Evolutionary conservation across 2,329 filamentous ascomycete genomes (phyloP).

Genomic region (Boeremia exigua): DNA sequence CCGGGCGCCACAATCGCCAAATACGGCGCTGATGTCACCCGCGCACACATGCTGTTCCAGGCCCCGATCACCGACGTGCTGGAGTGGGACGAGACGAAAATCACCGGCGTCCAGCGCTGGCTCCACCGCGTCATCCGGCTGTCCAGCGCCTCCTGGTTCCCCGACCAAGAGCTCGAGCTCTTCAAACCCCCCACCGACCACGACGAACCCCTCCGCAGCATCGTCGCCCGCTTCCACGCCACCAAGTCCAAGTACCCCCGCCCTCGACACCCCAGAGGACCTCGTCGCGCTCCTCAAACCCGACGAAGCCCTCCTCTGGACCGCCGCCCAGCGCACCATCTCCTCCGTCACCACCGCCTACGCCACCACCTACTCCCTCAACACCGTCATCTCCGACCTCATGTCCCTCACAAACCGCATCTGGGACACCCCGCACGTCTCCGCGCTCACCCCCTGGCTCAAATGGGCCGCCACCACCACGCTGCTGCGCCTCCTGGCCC

Average conservation of each 20-base stretch:
- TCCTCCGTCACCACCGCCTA: conserved; percentile 71
- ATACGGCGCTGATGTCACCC: conserved; percentile 82
- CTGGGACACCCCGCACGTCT: conserved; percentile 32
- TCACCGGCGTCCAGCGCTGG: conserved; percentile 83
- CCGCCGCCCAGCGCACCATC: conserved; percentile 71
- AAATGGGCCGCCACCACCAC: conserved; percentile 58
- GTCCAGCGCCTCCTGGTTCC: conserved; percentile 30
- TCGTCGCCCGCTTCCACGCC: conserved; percentile 18
- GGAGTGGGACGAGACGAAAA: conserved; percentile 86
- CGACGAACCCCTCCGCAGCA: conserved; percentile 27
- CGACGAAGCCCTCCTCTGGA: conserved; percentile 61
- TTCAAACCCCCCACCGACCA: conserved; percentile 33
- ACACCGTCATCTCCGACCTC: conserved; percentile 82
- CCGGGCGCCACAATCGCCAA: conserved; percentile 73
- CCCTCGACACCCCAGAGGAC: neutral
- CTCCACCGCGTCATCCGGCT: conserved; percentile 70
- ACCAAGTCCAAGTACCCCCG: neutral
- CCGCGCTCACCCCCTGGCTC: conserved; percentile 53
- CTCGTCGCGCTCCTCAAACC: conserved; percentile 22
- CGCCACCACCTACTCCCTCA: conserved; percentile 75
- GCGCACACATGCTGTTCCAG: conserved; percentile 88
- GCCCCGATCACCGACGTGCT: conserved; percentile 83
- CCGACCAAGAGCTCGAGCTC: conserved; percentile 30
- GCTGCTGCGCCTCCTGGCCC: conserved; percentile 76
- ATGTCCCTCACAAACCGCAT: conserved; percentile 77